A percentile compares a stretch with the other conserved stretches of the same genome.
phyloP scores from a whole-genome alignment of 306 rosid species.

The Clitoria ternatea region DNA sequence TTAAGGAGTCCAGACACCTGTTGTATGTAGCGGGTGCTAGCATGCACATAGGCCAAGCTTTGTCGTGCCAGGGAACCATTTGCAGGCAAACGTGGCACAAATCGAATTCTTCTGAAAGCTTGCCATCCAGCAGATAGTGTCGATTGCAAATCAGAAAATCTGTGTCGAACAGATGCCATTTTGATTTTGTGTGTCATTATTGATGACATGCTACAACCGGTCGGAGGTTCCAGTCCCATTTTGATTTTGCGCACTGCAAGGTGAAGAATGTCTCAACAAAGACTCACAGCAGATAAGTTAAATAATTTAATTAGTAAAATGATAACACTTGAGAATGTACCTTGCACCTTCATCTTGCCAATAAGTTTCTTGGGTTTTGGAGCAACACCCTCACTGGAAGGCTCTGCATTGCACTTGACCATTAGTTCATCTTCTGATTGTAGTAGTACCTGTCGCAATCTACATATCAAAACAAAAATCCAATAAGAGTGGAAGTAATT shows the following conservation, averaged over 20 bases:
- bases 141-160: conserved; percentile 64
- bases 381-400: conserved; percentile 73
- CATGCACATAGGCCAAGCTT: conserved; percentile 91
- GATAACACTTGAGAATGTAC: conserved; percentile 39
- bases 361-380: conserved; percentile 79
- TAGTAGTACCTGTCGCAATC: conserved; percentile 77
- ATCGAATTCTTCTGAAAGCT: conserved; percentile 55
- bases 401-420: conserved; percentile 70
- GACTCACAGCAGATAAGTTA: conserved; percentile 3
- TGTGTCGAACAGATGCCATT: conserved; percentile 53
- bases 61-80: conserved; percentile 75
- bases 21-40: conserved; percentile 80
- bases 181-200: conserved; percentile 47
- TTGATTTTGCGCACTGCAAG: conserved; percentile 90
- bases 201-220: conserved; percentile 81
- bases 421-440: conserved; percentile 92
- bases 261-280: conserved; percentile 15
- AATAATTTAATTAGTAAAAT: conserved; percentile 18
- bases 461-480: conserved; percentile 27
- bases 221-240: conserved; percentile 73
- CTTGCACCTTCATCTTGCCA: conserved; percentile 99
- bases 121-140: conserved; percentile 77
- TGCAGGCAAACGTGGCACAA: conserved; percentile 69
- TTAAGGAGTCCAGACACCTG: conserved; percentile 92
- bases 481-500: not conserved